These are phyloP conservation scores for Apostasia shenzhenica DNA, from an alignment of 106 monocot genomes.

Conservation along the genomic window DNA sequence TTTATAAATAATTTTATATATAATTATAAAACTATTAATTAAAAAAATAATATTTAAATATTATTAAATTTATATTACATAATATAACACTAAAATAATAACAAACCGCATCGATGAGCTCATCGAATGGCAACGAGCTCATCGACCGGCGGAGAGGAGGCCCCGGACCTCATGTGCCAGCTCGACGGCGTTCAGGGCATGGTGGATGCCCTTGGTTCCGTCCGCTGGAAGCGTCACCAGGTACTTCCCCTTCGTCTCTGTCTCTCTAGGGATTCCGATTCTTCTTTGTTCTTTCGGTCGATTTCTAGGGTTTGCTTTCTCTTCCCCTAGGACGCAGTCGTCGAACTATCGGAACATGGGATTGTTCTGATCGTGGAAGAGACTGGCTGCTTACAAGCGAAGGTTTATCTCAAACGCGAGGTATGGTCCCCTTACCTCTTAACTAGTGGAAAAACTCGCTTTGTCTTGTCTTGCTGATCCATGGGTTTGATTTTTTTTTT, in stretches of 20 bases:
- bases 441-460: background rate
- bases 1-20: too few relatives aligned
- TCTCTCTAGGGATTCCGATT: background rate
- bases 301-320: conserved; percentile 7
- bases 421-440: conserved; percentile 15
- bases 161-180: conserved; percentile 70
- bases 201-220: conserved; percentile 93
- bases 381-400: conserved; percentile 89
- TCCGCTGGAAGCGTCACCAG: conserved; percentile 95
- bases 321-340: conserved; percentile 57
- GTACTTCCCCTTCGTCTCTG: conserved; percentile 18
- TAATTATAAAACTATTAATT: too few relatives aligned
- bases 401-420: conserved; percentile 97
- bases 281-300: background rate
- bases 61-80: too few relatives aligned
- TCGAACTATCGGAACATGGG: conserved; percentile 94
- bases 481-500: background rate
- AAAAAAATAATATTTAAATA: too few relatives aligned
- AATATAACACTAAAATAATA: too few relatives aligned
- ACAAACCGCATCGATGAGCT: too few relatives aligned
- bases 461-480: background rate
- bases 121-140: conserved; percentile 14
- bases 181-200: conserved; percentile 87
- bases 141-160: conserved; percentile 24
- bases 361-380: conserved; percentile 93